Evolutionary conservation across 305 asterid species (phyloP).

Genomic region (Solanum hybrid): DNA sequence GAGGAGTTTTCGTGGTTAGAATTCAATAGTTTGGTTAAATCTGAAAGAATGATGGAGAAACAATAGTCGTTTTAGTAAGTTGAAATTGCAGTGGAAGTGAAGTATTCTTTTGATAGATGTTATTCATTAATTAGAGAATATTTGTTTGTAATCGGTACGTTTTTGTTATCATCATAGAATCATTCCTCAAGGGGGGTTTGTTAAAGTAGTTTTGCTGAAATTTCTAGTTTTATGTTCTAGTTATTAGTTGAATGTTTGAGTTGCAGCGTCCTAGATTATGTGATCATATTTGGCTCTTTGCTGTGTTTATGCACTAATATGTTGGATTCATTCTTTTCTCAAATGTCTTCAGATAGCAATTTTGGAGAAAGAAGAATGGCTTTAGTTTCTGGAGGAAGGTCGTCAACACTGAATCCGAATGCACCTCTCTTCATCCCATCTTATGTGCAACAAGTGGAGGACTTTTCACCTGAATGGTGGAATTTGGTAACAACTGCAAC

Average conservation of each 20-base stretch:
- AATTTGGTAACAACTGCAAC: conserved; percentile 64
- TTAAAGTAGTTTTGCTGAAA: not conserved
- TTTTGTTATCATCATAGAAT: not conserved
- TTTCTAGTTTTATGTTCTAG: not conserved
- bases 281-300: not conserved
- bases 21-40: not conserved
- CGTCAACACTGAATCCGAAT: conserved; percentile 76
- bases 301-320: not conserved
- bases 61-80: not conserved
- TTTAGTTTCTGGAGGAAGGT: conserved; percentile 63
- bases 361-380: conserved; percentile 41
- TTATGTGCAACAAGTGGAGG: conserved; percentile 78
- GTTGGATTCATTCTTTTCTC: not conserved
- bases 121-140: not conserved
- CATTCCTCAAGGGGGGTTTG: not conserved
- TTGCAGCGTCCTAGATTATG: not conserved
- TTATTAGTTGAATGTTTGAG: not conserved
- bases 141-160: not conserved
- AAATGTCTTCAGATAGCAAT: not conserved
- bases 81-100: not conserved
- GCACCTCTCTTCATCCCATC: conserved; percentile 80
- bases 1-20: not conserved
- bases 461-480: conserved; percentile 97
- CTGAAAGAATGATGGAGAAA: not conserved
- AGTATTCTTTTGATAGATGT: not conserved